phyloP scores from a whole-genome alignment of 257 asterid genomes.

The Nicotiana noctiflora region DNA sequence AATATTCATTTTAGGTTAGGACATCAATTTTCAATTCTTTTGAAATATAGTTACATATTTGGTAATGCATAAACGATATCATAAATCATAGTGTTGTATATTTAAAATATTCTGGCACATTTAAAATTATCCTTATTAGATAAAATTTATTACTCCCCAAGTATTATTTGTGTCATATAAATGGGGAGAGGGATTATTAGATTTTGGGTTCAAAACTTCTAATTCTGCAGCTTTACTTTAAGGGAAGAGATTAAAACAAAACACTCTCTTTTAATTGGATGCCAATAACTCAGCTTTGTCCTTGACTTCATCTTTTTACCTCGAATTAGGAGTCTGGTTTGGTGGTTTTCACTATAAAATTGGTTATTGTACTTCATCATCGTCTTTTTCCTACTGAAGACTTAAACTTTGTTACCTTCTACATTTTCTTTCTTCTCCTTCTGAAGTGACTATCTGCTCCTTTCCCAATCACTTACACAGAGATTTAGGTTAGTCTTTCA shows the following conservation, averaged over 20 bases:
- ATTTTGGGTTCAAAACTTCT: background rate
- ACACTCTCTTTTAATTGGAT: background rate
- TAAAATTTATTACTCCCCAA: background rate
- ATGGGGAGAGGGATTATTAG: background rate
- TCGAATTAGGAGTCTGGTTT: background rate
- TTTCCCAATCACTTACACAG: background rate
- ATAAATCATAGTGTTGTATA: background rate
- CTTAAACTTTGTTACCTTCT: background rate
- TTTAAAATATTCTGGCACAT: background rate
- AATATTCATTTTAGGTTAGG: background rate
- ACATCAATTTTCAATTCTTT: background rate
- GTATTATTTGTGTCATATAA: background rate
- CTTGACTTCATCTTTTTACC: background rate
- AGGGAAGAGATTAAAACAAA: background rate
- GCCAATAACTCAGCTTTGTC: background rate
- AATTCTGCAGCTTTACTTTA: background rate
- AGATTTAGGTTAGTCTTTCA: background rate
- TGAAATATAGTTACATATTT: background rate
- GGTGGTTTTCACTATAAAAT: background rate
- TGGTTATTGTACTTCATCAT: background rate
- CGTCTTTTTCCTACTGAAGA: background rate
- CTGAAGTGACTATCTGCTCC: background rate
- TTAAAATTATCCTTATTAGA: background rate
- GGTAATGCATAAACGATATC: background rate
- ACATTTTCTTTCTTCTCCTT: constrained; percentile 2